These are phyloP conservation scores for Chromera velia DNA, from an alignment of 73 alveolate species.

Conservation along the genomic window DNA sequence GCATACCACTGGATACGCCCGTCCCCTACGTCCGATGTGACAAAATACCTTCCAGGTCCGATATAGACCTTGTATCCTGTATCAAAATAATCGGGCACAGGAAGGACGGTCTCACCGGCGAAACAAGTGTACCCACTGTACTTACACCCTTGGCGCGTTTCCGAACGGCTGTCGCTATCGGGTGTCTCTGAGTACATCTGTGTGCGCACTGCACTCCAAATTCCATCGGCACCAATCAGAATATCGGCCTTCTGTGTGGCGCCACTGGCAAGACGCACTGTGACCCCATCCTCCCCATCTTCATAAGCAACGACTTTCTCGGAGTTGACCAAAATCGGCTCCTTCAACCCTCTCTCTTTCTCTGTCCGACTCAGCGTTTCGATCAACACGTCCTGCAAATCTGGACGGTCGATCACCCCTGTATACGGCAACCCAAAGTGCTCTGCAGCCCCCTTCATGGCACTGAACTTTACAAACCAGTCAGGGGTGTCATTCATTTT, in stretches of 20 bases:
- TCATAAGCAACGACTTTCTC: slow-evolving; percentile 16
- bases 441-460: slow-evolving; percentile 12
- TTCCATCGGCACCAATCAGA: slow-evolving; percentile 31
- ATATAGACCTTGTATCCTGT: slow-evolving; percentile 41
- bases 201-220: slow-evolving; percentile 29
- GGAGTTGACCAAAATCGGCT: slow-evolving; percentile 18
- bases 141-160: slow-evolving; percentile 18
- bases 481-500: slow-evolving; percentile 22
- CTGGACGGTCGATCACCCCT: slow-evolving; percentile 35
- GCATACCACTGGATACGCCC: slow-evolving; percentile 42
- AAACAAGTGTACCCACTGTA: slow-evolving; percentile 26
- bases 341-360: slow-evolving; percentile 3
- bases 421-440: slow-evolving; percentile 25
- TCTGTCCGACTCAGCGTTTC: slow-evolving; percentile 13
- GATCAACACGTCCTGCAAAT: slow-evolving; percentile 18
- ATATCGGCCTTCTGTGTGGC: slow-evolving; percentile 20
- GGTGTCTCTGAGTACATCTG: slow-evolving; percentile 27
- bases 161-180: slow-evolving; percentile 13
- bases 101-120: slow-evolving; percentile 28
- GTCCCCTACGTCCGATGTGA: slow-evolving; percentile 38
- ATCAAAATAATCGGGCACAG: slow-evolving; percentile 34
- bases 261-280: slow-evolving; percentile 25
- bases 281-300: slow-evolving; percentile 22
- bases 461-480: slow-evolving; percentile 11
- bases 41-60: slow-evolving; percentile 27